Base-by-base conservation (phyloP, 2,329 filamentous ascomycete species). In the Helotiales sp. region DNA sequence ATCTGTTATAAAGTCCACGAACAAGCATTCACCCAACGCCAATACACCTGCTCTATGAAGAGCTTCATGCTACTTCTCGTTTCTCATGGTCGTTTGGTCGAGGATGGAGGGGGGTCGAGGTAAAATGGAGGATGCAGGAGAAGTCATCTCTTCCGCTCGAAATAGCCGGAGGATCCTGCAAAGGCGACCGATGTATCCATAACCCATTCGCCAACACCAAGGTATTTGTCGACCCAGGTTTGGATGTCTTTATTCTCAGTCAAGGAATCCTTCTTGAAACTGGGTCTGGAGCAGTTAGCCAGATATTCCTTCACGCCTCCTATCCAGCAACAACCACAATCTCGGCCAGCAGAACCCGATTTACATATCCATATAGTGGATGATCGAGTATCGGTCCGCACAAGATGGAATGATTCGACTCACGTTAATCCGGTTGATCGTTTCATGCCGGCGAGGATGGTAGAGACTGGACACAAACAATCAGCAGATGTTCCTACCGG, bases 391-490 rank as follows among this genome's bases (percentile, higher is more conserved):
- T 8, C 24, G 17, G 29, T 3, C n/a, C 27, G 34, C 13, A 3
- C 2, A 12, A 33, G 30, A 30, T 30, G 55, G 59, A 12, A 62
- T 58, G 61, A 60, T 63, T 42, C 27, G 67, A 89, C 90, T 84
- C 90, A 99, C 95, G 93, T 97, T 78, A 99, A 82, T 71, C 95
- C 95, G 61, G 95, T 98, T 64, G 93, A 97, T 68, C 95, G 91
- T 79, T 96, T 96, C 81, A 99, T 93, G 70, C 95, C 95, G 36
- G 95, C 95, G 66, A 99, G 87, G 74, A 98, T 93, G 63, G 95
- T 91, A 70, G 95, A 99, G 75, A 99, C 90, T 96, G 59, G 60
- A 12, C 34, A 40, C 34, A 44, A 24, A n/a, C 12, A 10, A 50
- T 70, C 57, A 71, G 68, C 50, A 53, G 33, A 56, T 47, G 29